These are phyloP conservation scores for Lodderomyces metapsilosis DNA, from an alignment of 1,139 yeast species.

Conservation along the genomic window DNA sequence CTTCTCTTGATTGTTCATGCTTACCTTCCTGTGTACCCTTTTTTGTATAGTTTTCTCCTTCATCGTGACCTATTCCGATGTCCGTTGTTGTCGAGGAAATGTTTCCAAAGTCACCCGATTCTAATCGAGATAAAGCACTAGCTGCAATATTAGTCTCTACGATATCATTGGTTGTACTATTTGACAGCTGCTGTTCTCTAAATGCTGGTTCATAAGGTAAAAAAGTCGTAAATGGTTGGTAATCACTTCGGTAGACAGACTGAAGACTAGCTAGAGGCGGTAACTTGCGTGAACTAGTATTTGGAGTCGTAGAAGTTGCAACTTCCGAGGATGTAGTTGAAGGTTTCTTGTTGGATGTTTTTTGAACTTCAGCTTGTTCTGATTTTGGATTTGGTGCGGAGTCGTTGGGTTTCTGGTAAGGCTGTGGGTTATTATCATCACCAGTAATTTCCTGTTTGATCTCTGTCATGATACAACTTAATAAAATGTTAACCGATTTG, in stretches of 20 bases:
- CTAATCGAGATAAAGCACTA: neutral
- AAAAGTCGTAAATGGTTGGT: slow-evolving; percentile 9
- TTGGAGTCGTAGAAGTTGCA: slow-evolving; percentile 2
- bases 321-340: neutral
- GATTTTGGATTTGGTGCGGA: no score
- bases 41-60: neutral
- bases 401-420: no score
- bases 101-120: neutral
- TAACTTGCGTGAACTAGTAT: slow-evolving; percentile 1
- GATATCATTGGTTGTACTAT: neutral
- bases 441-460: neutral
- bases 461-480: neutral
- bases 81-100: neutral
- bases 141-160: slow-evolving; percentile 4
- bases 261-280: slow-evolving; percentile 5
- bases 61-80: neutral
- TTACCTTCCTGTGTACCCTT: neutral
- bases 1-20: neutral
- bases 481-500: neutral
- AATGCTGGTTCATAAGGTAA: slow-evolving; percentile 10
- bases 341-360: neutral
- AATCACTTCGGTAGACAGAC: slow-evolving; percentile 6
- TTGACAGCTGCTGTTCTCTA: slow-evolving; percentile 5
- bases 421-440: slow-evolving; percentile 1
- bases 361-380: neutral